Evolutionary conservation across 129 eudicot species (phyloP).

Genomic region (Flaveria linearis): DNA sequence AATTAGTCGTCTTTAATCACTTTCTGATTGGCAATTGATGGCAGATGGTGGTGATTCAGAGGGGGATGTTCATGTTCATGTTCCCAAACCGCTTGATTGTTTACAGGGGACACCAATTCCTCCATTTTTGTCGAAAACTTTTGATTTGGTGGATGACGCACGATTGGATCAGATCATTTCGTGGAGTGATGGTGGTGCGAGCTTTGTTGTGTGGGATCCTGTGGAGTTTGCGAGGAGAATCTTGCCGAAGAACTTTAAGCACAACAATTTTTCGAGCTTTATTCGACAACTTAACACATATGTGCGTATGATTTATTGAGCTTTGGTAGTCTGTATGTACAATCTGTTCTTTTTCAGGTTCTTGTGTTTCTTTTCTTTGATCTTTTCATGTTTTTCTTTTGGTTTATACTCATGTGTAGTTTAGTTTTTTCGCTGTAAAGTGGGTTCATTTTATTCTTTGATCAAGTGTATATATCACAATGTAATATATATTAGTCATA

Average conservation of each 20-base stretch:
- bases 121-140: conserved; percentile 82
- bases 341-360: conserved; percentile 3
- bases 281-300: conserved; percentile 95
- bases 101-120: conserved; percentile 59
- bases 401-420: conserved; percentile 24
- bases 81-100: conserved; percentile 62
- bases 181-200: conserved; percentile 59
- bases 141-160: conserved; percentile 69
- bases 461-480: conserved; percentile 17
- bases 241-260: conserved; percentile 84
- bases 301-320: conserved; percentile 58
- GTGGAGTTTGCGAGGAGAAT: conserved; percentile 53
- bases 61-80: background rate
- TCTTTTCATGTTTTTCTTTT: background rate
- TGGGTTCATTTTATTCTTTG: background rate
- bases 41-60: too few relatives aligned
- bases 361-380: conserved; percentile 14
- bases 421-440: conserved; percentile 2
- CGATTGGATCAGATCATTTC: conserved; percentile 53
- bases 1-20: too few relatives aligned
- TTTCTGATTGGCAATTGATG: too few relatives aligned
- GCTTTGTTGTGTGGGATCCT: conserved; percentile 84
- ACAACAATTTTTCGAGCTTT: conserved; percentile 88
- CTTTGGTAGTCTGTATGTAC: conserved; percentile 31
- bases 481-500: conserved; percentile 27